Base-by-base conservation (phyloP, 2,329 filamentous ascomycete genomes). In the Bipolaris bicolor region DNA sequence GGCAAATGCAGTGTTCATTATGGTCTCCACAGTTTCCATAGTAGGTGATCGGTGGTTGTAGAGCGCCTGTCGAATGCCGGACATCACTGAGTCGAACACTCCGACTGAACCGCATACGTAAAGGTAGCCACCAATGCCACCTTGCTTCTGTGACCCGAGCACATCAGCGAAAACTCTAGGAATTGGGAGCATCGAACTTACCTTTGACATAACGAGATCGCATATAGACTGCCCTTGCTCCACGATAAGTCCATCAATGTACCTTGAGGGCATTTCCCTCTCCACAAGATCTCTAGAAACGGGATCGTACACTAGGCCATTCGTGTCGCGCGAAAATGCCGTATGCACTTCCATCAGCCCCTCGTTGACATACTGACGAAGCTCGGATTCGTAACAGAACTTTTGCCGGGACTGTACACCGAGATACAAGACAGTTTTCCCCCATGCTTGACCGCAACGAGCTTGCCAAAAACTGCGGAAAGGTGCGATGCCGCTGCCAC, bases 151-250 rank as follows among this genome's bases (percentile, higher is more conserved):
- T 50, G 11, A 22, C 24, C 13, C 26, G 11, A 46, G 18, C 10
- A 40, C 6, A 13, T 33, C 26, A 36, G 34, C 37, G 3, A 44
- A 55, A 26, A 49, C 20, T 15, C 36, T 6, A 29, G 29, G 33
- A n/a, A 16, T 48, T 31, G 24, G 7, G 40, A 41, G 39, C 22
- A 39, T 22, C n/a, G 15, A 31, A 24, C 49, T 40, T 54, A 55
- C 39, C 72, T 84, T 85, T 0, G 80, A 82, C 82, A 85, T 84
- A 51, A 84, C 81, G 15, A 85, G 73, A 49, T 85, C 83, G 29
- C 82, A 83, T 7, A 85, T 77, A 0, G 76, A 78, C 0, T 77
- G 77, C 0, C 81, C 81, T 62, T 84, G 81, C 57, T 84, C 82
- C 0, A 81, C 75, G 22, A 85, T 84, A 3, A 84, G 63, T 0